Evolutionary conservation across 768 basidiomycete species (phyloP), one percentile per base, ranked within the genome.

Genomic region (Epithele typhae): DNA sequence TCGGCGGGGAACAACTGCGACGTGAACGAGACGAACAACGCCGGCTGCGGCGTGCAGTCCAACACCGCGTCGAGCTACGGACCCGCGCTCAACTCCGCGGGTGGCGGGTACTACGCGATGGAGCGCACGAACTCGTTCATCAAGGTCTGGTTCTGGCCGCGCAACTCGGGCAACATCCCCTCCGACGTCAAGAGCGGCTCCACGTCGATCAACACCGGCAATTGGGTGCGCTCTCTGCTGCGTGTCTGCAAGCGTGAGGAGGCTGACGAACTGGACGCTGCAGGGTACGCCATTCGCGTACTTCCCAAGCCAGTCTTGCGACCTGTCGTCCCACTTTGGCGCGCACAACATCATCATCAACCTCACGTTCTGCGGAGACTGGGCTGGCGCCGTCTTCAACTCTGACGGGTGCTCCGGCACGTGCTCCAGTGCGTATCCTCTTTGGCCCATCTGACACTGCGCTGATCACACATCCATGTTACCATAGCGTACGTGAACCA

Each of bases 121-220:
- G 81, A 84, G 57, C 73, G 82, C 37, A 81, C 81, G 1, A 52
- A 58, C 27, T 58, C 60, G 2, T 77, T 71, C 57, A 78, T 87
- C 59, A 82, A 81, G 52, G 68, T 86, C 37, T 88, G 81, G 78
- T 87, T 84, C 66, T 88, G 83, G 82, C 67, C 80, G 2, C 71
- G 81, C 37, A 65, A 62, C 38, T 48, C 50, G 22, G 62, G 52
- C 8, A 58, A 54, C 17, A 65, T 78, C 25, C 80, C 80, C 2
- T 46, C 57, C 15, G 79, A 76, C 55, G 70, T 81, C 14, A 25
- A 12, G 5, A 62, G 50, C 25, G 78, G 77, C 22, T 64, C 64
- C 0, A 55, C 60, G 7, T 50, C 55, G 5, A 67, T 81, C 37
- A 66, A 79, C 59, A 78, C 81, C 3, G 65, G 59, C 37, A 66